These are phyloP conservation scores for Candida ascalaphidarum DNA, from an alignment of 805 yeast species.

Conservation along the genomic window DNA sequence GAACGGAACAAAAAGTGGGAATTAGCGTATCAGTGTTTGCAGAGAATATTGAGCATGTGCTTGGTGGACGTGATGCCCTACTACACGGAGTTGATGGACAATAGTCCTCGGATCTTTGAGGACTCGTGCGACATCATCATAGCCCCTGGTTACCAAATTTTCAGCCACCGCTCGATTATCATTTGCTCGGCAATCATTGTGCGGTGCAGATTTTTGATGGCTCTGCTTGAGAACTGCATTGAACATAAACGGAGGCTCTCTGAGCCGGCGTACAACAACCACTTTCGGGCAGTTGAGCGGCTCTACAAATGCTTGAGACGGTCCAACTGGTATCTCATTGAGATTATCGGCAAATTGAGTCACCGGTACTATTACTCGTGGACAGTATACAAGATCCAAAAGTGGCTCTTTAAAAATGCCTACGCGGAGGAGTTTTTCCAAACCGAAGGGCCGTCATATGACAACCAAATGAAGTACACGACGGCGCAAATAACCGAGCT, in stretches of 20 bases:
- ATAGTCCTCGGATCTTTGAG: constrained; percentile 30
- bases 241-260: too few species aligned
- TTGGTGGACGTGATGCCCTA: constrained; percentile 23
- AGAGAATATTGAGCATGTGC: constrained; percentile 15
- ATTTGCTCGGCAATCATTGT: constrained; percentile 4
- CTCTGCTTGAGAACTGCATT: too few species aligned
- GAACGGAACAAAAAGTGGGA: constrained; percentile 18
- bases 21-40: constrained; percentile 25
- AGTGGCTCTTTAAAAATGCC: too few species aligned
- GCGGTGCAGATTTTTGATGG: constrained; percentile 2
- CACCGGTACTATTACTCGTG: constrained; percentile 37
- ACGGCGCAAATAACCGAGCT: too few species aligned
- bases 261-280: too few species aligned
- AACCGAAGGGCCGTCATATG: too few species aligned
- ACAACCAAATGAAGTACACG: too few species aligned
- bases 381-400: constrained; percentile 35
- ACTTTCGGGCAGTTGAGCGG: too few species aligned
- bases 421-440: too few species aligned
- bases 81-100: constrained; percentile 19
- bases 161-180: constrained; percentile 9
- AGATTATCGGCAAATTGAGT: constrained; percentile 20
- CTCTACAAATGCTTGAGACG: too few species aligned
- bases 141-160: constrained; percentile 8
- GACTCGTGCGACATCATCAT: constrained; percentile 11
- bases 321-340: too few species aligned